phyloP scores from a whole-genome alignment of 768 basidiomycete genomes.

The Hebeloma cylindrosporum region DNA sequence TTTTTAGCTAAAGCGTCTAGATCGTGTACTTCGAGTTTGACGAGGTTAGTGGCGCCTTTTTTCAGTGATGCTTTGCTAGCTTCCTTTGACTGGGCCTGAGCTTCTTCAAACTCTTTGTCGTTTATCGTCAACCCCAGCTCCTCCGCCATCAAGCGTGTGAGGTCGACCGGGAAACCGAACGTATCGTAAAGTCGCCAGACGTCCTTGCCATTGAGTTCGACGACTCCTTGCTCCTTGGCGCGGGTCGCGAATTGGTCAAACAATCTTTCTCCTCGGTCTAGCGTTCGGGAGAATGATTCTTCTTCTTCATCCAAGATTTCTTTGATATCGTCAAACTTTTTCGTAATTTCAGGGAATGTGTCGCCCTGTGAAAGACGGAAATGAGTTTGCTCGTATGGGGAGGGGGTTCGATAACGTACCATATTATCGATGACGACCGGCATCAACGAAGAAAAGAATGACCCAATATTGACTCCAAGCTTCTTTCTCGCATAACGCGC shows the following conservation, averaged over 20 bases:
- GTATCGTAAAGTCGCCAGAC: conserved; percentile 98
- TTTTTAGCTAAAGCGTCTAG: conserved; percentile 84
- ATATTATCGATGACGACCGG: conserved; percentile 89
- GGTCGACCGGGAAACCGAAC: conserved; percentile 95
- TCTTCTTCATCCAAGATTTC: conserved; percentile 98
- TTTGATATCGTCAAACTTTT: conserved; percentile 78
- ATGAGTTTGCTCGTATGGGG: conserved; percentile 1
- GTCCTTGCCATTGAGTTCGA: conserved; percentile 82
- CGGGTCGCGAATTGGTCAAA: conserved; percentile 84
- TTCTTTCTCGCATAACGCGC: conserved; percentile 97
- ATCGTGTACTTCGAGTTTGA: conserved; percentile 96
- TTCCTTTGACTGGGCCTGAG: conserved; percentile 85
- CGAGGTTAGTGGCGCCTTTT: conserved; percentile 61
- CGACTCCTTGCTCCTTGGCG: conserved; percentile 60
- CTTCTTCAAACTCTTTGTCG: conserved; percentile 84
- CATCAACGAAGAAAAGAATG: conserved; percentile 91
- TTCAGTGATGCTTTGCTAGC: conserved; percentile 86
- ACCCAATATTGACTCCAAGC: conserved; percentile 86
- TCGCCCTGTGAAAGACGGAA: conserved; percentile 52
- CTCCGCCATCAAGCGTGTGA: conserved; percentile 96
- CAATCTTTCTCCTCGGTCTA: conserved; percentile 94
- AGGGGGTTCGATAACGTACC: conserved; percentile 45
- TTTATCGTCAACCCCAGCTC: conserved; percentile 85
- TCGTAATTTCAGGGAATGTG: conserved; percentile 92
- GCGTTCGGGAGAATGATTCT: conserved; percentile 94